Evolutionary conservation across 2,329 filamentous ascomycete species (phyloP).

Genomic region (Alternaria triticimaculans): DNA sequence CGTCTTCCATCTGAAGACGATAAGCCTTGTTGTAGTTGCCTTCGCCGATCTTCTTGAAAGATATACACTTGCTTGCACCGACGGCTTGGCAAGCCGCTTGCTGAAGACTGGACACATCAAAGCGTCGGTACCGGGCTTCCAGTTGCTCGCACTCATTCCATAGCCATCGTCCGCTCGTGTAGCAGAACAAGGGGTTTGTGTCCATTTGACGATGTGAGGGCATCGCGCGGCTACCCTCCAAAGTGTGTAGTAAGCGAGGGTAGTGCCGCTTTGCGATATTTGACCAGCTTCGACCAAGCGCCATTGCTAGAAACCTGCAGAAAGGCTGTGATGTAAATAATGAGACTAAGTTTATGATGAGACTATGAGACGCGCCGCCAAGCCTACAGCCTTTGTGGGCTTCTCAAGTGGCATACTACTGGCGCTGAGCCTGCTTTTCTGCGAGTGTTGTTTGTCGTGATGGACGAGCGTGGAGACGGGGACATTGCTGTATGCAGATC

Average conservation of each 20-base stretch:
- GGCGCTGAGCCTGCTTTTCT: neutral
- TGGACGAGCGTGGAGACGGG: neutral
- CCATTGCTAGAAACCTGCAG: neutral
- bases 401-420: neutral
- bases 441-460: neutral
- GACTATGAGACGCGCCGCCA: neutral
- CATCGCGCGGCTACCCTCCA: constrained; percentile 5
- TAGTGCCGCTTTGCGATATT: constrained; percentile 17
- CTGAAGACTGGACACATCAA: constrained; percentile 26
- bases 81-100: constrained; percentile 21
- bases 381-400: neutral
- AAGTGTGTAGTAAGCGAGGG: constrained; percentile 17
- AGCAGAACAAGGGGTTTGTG: constrained; percentile 25
- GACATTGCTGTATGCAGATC: neutral
- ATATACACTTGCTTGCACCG: constrained; percentile 20
- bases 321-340: neutral
- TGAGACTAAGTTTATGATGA: neutral
- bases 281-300: neutral
- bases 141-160: constrained; percentile 31
- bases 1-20: constrained; percentile 25
- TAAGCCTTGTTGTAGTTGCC: constrained; percentile 32
- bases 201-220: constrained; percentile 9
- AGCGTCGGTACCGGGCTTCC: constrained; percentile 22
- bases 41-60: constrained; percentile 28
- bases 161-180: constrained; percentile 33